Evolutionary conservation across 192 early-diverging fungal species (phyloP), one percentile per base, ranked within the genome.

Genomic region (Endogone sp.): DNA sequence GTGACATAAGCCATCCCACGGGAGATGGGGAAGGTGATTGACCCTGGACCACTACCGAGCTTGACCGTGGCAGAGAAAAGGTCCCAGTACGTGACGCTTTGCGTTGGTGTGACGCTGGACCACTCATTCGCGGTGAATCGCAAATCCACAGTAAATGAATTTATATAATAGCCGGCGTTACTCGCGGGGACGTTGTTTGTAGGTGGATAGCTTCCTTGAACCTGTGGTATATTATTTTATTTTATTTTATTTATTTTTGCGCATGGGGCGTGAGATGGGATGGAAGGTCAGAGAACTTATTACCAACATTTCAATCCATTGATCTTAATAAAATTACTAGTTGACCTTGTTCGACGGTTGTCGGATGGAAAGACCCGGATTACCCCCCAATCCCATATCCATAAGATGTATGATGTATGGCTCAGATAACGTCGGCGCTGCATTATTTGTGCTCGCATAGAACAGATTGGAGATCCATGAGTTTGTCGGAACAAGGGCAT

Each of bases 391-490:
- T 49, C 37, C 37, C 16, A 64, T 49, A 54, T 77, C 75, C 22
- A 77, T 29, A 4, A 78, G 8, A 10, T 71, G 64, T 24, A 78
- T 26, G n/a, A 64, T 71, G 60, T 78, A 78, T 21, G 76, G 76
- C 31, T 78, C 76, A 16, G 76, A 63, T 4, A 66, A 66, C 23
- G 76, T 78, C 2, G 76, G 72, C 21, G 76, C 76, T 22, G 58
- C 22, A 21, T 73, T 58, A 22, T 74, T 24, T 3, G 31, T 25
- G 37, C 76, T 78, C 11, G 76, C 57, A 31, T 69, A 78, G 29
- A 78, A 78, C 16, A 78, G 58, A 56, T 78, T 78, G 24, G 65
- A 61, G 0, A 73, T 58, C 76, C 76, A 78, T 3, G 76, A 73
- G 63, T 73, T 74, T 22, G 76, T 78, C 23, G 76, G 76, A 2